Percentiles rank a stretch among this genome's conserved stretches.
Evolutionary conservation across 257 asterid genomes (phyloP).

Genomic region (Leonotis leonurus): DNA sequence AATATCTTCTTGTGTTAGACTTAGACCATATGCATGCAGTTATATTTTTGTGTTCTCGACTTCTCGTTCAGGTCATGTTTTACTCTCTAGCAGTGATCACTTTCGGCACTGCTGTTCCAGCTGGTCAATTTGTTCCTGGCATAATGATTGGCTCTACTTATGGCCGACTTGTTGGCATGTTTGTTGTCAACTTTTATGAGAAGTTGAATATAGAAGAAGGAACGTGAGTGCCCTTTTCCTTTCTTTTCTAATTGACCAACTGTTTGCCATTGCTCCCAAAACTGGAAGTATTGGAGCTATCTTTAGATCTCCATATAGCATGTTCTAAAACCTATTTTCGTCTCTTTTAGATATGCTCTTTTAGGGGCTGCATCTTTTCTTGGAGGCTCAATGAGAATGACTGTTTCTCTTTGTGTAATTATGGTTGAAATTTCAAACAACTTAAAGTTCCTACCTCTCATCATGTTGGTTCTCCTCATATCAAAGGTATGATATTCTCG

Average conservation of each 20-base stretch:
- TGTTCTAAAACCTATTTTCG: background rate
- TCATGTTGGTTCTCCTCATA: constrained; percentile 97
- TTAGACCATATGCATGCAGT: background rate
- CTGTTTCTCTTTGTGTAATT: constrained; percentile 95
- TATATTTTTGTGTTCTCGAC: constrained; percentile 14
- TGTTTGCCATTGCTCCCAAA: constrained; percentile 3
- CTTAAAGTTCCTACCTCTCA: constrained; percentile 86
- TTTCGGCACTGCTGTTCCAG: constrained; percentile 96
- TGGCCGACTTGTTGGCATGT: constrained; percentile 99
- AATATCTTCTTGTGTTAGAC: constrained; percentile 3
- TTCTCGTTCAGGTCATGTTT: constrained; percentile 84
- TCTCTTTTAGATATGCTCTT: constrained; percentile 85
- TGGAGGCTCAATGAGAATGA: constrained; percentile 99
- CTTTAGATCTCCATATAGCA: no score
- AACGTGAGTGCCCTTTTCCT: constrained; percentile 57
- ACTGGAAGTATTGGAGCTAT: background rate
- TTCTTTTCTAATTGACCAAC: background rate
- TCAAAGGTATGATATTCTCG: constrained; percentile 86
- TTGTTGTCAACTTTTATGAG: constrained; percentile 79
- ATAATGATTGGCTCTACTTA: constrained; percentile 98
- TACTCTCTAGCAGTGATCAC: constrained; percentile 91
- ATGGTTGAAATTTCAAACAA: constrained; percentile 96
- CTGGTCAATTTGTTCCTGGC: constrained; percentile 98
- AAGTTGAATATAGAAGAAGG: constrained; percentile 92
- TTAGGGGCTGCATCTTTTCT: constrained; percentile 97